Evolutionary conservation across 202 grass and related monocot genomes (phyloP), one percentile per base, ranked within the genome.

Genomic region (Brachypodium distachyon): DNA sequence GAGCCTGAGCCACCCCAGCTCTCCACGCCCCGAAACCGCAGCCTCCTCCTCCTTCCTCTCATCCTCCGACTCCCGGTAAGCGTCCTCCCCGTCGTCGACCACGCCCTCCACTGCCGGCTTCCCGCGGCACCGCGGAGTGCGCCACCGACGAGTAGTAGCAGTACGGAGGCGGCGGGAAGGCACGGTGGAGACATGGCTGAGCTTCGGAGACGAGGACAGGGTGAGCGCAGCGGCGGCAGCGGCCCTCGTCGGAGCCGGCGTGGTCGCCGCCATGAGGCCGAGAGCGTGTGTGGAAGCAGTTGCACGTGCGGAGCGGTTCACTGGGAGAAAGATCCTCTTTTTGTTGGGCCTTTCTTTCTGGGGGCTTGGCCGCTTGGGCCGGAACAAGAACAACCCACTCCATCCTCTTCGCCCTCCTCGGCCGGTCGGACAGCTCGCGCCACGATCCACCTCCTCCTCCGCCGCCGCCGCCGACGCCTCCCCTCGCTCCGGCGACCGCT

Each of bases 1-100:
- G 3, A 90, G 6, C 75, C 38, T 84, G 19, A 91, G 21, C 70
- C 88, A 83, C n/a, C 81, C 75, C 27, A 50, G 34, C 5, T 49
- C n/a, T 49, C 33, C 38, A 11, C 0, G 61, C 47, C 1, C 31
- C 47, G 46, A 2, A 51, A 7, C 11, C 4, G 5, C n/a, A 52
- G 17, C 17, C 18, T 70, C 26, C 61, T 23, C 36, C 26, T 73
- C 34, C 14, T 56, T 53, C 13, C 0, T 83, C 62, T 76, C 28
- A 19, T 17, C 5, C 10, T 68, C 73, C 11, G 61, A 16, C 5
- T 71, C 72, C 26, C 25, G 50, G 6, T 28, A 43, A 40, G 66
- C 23, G 46, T 76, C 43, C 9, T 69, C 42, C 13, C 31, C 56
- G 42, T 33, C 66, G 41, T 68, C 65, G 65, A 48, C 65, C 41